Evolutionary conservation across 2,329 filamentous ascomycete species (phyloP).

Genomic region (Cyclaneusma minus): DNA sequence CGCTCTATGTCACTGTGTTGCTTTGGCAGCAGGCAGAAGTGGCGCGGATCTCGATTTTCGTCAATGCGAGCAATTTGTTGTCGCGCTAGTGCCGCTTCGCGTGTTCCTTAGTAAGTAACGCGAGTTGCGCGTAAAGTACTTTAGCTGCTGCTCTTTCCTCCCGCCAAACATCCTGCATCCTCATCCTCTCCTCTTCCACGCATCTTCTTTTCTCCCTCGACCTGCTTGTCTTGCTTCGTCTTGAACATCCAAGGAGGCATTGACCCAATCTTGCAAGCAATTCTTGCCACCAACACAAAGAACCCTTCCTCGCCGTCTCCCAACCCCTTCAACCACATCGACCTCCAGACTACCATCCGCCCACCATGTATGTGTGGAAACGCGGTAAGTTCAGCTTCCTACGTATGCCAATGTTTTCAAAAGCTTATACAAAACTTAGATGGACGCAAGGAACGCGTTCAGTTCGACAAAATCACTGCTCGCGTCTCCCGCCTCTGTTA

Average conservation of each 20-base stretch:
- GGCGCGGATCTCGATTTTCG: no score
- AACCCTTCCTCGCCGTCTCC: not conserved
- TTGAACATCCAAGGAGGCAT: no score
- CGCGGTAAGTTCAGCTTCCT: constrained; percentile 16
- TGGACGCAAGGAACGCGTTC: constrained; percentile 98
- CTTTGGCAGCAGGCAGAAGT: no score
- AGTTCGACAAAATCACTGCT: constrained; percentile 99
- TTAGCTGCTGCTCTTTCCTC: constrained; percentile 2
- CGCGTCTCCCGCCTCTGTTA: constrained; percentile 97
- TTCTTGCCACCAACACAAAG: not conserved
- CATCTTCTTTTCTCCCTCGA: no score
- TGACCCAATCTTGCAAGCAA: no score
- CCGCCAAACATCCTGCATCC: constrained; percentile 1
- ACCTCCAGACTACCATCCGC: constrained; percentile 1
- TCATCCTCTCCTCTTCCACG: constrained; percentile 1
- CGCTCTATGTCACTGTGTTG: not conserved
- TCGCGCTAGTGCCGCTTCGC: constrained; percentile 3
- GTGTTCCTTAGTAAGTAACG: constrained; percentile 2
- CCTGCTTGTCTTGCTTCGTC: no score
- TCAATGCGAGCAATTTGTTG: no score
- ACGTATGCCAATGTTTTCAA: constrained; percentile 6
- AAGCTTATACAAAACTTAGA: constrained; percentile 54
- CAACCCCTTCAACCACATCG: not conserved
- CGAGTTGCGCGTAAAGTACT: constrained; percentile 6
- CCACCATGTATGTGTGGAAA: constrained; percentile 19